phyloP scores from a whole-genome alignment of 2,329 filamentous ascomycete species.

The Chrysoporthe puriensis region DNA sequence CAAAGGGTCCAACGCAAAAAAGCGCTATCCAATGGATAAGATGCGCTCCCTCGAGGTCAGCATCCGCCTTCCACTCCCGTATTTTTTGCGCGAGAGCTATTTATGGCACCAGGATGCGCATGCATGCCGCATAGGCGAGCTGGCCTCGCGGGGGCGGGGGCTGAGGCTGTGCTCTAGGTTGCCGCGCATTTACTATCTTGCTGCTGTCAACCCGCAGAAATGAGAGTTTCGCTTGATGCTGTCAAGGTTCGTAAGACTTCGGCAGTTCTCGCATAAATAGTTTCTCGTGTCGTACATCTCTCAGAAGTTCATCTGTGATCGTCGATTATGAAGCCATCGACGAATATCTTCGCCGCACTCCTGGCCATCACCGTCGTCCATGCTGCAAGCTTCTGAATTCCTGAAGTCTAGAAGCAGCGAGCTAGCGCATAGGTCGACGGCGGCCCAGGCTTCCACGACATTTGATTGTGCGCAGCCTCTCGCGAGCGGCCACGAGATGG shows the following conservation, averaged over 20 bases:
- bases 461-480: not conserved
- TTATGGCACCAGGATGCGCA: not conserved
- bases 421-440: not conserved
- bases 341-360: not conserved
- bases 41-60: not conserved
- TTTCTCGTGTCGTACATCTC: not conserved
- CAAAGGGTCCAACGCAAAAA: not conserved
- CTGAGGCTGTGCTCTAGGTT: not conserved
- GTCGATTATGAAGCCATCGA: not conserved
- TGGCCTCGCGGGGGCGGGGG: not conserved
- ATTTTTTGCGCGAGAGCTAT: constrained; percentile 12
- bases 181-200: not conserved
- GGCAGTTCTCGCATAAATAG: not conserved
- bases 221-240: not conserved
- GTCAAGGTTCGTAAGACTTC: not conserved
- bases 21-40: constrained; percentile 6
- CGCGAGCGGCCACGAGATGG: not conserved
- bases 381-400: not conserved
- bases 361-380: not conserved
- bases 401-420: too few species aligned
- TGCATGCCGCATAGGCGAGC: not conserved
- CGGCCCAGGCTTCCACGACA: not conserved
- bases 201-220: not conserved
- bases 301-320: not conserved
- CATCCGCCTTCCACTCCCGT: constrained; percentile 1